Evolutionary conservation across 2,329 filamentous ascomycete species (phyloP).

Genomic region (Botrytis cinerea): DNA sequence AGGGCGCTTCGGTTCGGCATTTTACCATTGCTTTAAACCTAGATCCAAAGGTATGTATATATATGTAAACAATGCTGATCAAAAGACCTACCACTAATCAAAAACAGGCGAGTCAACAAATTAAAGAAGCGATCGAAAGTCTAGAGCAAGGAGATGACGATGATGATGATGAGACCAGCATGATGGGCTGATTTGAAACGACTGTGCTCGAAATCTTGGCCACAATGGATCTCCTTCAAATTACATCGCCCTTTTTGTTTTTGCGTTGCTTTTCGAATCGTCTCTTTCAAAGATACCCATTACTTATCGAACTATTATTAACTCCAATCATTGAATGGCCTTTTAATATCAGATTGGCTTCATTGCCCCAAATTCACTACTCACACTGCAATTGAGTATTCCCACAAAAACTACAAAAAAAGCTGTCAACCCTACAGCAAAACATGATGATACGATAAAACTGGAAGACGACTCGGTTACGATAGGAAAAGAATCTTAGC

Average conservation of each 20-base stretch:
- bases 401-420: background rate
- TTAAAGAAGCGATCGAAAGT: conserved; percentile 95
- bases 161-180: conserved; percentile 54
- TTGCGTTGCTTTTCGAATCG: background rate
- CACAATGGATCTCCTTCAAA: background rate
- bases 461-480: conserved; percentile 1
- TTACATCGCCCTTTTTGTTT: background rate
- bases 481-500: conserved; percentile 4
- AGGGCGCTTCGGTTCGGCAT: conserved; percentile 81
- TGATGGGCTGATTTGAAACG: conserved; percentile 47
- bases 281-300: conserved; percentile 13
- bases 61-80: conserved; percentile 36
- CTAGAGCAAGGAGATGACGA: conserved; percentile 55
- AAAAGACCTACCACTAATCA: conserved; percentile 26
- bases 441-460: conserved; percentile 24
- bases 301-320: conserved; percentile 18
- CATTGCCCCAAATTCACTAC: background rate
- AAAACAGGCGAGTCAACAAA: conserved; percentile 78
- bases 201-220: background rate
- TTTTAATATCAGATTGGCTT: background rate
- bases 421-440: conserved; percentile 4
- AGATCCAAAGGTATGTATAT: conserved; percentile 87
- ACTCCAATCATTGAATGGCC: background rate
- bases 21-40: conserved; percentile 94
- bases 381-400: background rate